A percentile compares a stretch with the other conserved stretches of the same genome.
These are phyloP conservation scores for Colletotrichum sp. DNA, from an alignment of 2,329 filamentous ascomycete species.

Conservation along the genomic window DNA sequence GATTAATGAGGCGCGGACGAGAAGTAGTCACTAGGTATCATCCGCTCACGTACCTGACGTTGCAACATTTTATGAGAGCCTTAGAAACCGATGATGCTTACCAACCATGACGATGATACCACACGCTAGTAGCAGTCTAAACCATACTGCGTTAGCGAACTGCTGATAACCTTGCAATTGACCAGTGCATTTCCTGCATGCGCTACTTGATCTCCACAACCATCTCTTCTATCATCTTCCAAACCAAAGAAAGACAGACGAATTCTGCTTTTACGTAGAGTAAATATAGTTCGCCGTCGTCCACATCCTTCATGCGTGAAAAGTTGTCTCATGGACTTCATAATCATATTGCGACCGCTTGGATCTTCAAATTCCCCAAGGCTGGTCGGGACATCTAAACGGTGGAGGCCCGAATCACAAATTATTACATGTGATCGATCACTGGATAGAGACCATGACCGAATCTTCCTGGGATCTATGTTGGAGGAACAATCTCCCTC, in stretches of 20 bases:
- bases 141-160: not conserved
- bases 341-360: not conserved
- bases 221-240: not conserved
- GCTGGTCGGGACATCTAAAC: not conserved
- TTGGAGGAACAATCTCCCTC: not conserved
- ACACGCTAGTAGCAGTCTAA: not conserved
- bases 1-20: not conserved
- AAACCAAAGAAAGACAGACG: not conserved
- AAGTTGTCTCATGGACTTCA: fast-evolving
- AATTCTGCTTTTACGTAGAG: fast-evolving
- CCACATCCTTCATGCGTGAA: fast-evolving
- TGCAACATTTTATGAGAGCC: not conserved
- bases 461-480: not conserved
- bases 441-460: not conserved
- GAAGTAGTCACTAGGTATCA: not conserved
- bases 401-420: not conserved
- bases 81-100: not conserved
- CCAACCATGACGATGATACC: not conserved
- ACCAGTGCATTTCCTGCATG: not conserved
- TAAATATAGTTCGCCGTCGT: not conserved
- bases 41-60: not conserved
- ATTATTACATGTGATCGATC: too few relatives aligned
- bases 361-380: not conserved
- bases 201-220: not conserved
- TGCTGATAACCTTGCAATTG: not conserved